These are phyloP conservation scores for Beauveria rudraprayagi DNA, from an alignment of 2,329 filamentous ascomycete genomes.

Conservation along the genomic window DNA sequence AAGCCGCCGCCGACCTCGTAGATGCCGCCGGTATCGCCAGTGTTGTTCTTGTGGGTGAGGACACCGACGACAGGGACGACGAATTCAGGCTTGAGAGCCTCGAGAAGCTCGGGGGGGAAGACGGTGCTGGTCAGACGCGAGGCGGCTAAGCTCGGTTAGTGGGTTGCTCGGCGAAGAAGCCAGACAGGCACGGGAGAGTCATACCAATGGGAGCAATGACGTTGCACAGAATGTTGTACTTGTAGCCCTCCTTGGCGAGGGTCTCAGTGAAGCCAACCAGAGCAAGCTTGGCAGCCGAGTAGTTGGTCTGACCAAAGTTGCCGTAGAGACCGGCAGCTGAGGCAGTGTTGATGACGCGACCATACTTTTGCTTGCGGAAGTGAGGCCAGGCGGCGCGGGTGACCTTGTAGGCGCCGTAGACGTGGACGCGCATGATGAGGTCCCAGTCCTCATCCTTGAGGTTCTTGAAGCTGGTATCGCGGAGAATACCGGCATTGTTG, in stretches of 20 bases:
- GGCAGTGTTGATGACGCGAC: slow-evolving; percentile 90
- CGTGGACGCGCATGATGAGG: slow-evolving; percentile 84
- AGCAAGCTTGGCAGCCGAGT: slow-evolving; percentile 91
- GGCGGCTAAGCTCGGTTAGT: slow-evolving; percentile 50
- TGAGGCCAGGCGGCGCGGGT: slow-evolving; percentile 90
- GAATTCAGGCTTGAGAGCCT: slow-evolving; percentile 84
- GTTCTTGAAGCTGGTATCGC: slow-evolving; percentile 97
- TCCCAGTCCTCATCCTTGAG: slow-evolving; percentile 98
- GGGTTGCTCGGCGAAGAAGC: not conserved
- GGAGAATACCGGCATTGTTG: slow-evolving; percentile 95
- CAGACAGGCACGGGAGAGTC: slow-evolving; percentile 11
- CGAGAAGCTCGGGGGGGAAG: slow-evolving; percentile 88
- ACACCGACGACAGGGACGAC: slow-evolving; percentile 87
- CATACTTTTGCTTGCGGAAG: slow-evolving; percentile 98
- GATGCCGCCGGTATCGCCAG: slow-evolving; percentile 74
- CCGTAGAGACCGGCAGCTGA: slow-evolving; percentile 95
- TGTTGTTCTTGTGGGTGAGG: slow-evolving; percentile 79
- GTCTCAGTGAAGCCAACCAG: slow-evolving; percentile 98
- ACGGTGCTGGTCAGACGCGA: slow-evolving; percentile 93
- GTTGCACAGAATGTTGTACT: slow-evolving; percentile 96
- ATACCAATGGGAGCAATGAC: slow-evolving; percentile 78
- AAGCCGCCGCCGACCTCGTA: slow-evolving; percentile 93
- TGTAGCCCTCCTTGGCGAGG: slow-evolving; percentile 90
- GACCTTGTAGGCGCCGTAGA: slow-evolving; percentile 92
- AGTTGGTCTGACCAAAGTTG: slow-evolving; percentile 92